phyloP scores from a whole-genome alignment of 2,329 filamentous ascomycete species.

The Ophioceras dolichostomum region DNA sequence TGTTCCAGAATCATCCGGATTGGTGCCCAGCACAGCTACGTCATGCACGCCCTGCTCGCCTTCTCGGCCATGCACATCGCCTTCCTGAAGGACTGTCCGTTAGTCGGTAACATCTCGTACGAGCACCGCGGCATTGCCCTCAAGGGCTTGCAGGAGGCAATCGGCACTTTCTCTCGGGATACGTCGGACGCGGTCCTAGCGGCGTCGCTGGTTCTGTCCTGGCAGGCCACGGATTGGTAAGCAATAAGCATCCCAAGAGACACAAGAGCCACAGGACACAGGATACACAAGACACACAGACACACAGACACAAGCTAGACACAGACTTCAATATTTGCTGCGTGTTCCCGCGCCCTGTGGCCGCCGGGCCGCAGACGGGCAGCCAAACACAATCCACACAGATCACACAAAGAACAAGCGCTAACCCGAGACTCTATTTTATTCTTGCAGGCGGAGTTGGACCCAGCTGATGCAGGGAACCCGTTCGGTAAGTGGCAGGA shows the following conservation, averaged over 20 bases:
- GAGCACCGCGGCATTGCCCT: constrained; percentile 79
- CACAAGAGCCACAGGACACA: no score
- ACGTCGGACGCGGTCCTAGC: constrained; percentile 88
- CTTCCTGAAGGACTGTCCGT: constrained; percentile 73
- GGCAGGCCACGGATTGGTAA: constrained; percentile 95
- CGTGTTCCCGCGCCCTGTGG: background rate
- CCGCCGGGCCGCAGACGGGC: background rate
- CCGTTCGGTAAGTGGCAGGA: constrained; percentile 64
- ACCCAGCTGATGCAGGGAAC: constrained; percentile 86
- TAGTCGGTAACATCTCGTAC: constrained; percentile 80
- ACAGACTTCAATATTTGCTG: background rate
- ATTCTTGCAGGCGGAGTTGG: constrained; percentile 73
- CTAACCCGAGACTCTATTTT: constrained; percentile 19
- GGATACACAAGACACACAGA: no score
- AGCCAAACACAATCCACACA: constrained; percentile 8
- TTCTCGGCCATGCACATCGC: constrained; percentile 93
- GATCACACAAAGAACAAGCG: constrained; percentile 10
- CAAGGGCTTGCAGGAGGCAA: constrained; percentile 78
- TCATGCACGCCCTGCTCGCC: constrained; percentile 86
- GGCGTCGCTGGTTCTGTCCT: constrained; percentile 82
- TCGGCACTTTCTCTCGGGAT: constrained; percentile 69
- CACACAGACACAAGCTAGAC: no score
- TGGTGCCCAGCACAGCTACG: constrained; percentile 70
- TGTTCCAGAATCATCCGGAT: constrained; percentile 75
- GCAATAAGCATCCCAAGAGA: no score